Conservation (phyloP, 1,139 yeast genomes). For the Ogataea hybrid region DNA sequence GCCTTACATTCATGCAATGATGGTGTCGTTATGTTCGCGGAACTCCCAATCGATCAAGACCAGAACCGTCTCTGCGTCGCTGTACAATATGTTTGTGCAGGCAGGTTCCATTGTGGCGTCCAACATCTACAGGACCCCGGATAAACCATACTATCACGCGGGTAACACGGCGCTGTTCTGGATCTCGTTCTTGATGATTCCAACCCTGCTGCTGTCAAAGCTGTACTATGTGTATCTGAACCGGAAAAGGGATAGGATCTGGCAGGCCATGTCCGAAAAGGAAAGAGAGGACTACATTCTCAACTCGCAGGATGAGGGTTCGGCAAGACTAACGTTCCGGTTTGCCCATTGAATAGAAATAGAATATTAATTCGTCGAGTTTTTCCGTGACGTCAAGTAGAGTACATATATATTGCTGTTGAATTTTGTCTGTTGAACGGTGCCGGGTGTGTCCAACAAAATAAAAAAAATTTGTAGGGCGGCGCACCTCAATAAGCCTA, state of each 20-base stretch:
- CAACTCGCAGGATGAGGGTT: slow-evolving; percentile 49
- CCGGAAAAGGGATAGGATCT: slow-evolving; percentile 39
- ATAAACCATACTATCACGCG: slow-evolving; percentile 54
- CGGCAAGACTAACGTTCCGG: slow-evolving; percentile 52
- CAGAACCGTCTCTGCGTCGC: slow-evolving; percentile 59
- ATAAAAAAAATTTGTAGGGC: slow-evolving; percentile 10
- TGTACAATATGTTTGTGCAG: slow-evolving; percentile 63
- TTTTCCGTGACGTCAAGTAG: slow-evolving; percentile 9
- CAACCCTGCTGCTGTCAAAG: slow-evolving; percentile 31
- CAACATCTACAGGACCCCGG: slow-evolving; percentile 56
- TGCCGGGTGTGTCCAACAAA: slow-evolving; percentile 12
- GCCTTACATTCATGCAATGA: slow-evolving; percentile 54
- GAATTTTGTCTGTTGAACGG: slow-evolving; percentile 11
- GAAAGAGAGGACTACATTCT: slow-evolving; percentile 45
- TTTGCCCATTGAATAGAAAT: slow-evolving; percentile 18
- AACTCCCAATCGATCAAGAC: slow-evolving; percentile 59
- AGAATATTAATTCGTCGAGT: neutral
- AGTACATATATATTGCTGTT: slow-evolving; percentile 9
- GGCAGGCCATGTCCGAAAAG: slow-evolving; percentile 48
- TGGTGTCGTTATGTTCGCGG: slow-evolving; percentile 59
- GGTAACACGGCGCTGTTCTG: slow-evolving; percentile 51
- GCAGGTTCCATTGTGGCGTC: slow-evolving; percentile 49
- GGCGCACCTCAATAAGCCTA: slow-evolving; percentile 1
- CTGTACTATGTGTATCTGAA: slow-evolving; percentile 49
- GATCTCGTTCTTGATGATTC: slow-evolving; percentile 33